These are phyloP conservation scores for Pseudogymnoascus sp. DNA, from an alignment of 2,329 filamentous ascomycete genomes.

Conservation along the genomic window DNA sequence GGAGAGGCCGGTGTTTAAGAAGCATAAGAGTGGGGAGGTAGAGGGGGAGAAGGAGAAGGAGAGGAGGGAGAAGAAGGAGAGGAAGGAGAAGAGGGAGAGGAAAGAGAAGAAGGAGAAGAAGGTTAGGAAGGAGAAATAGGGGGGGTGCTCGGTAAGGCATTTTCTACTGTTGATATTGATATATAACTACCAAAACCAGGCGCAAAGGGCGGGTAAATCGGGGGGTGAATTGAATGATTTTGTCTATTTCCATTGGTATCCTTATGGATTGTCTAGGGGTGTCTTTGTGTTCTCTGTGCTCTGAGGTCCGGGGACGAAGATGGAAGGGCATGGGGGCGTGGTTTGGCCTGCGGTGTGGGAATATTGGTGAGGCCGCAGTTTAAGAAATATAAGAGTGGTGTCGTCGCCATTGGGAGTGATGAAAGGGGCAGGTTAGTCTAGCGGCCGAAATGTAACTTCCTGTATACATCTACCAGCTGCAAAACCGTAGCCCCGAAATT, in stretches of 20 bases:
- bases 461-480: not conserved
- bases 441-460: no score
- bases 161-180: not conserved
- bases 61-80: not conserved
- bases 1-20: conserved; percentile 30
- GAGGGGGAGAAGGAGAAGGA: conserved; percentile 32
- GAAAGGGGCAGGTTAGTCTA: no score
- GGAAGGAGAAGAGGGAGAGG: not conserved
- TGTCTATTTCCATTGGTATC: not conserved
- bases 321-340: not conserved
- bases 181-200: not conserved
- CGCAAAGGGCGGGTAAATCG: not conserved
- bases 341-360: not conserved
- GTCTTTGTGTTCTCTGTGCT: not conserved
- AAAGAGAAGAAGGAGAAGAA: not conserved
- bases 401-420: no score
- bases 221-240: not conserved
- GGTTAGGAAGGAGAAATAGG: conserved; percentile 1
- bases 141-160: not conserved
- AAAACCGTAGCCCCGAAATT: not conserved
- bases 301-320: not conserved
- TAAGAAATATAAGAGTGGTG: not conserved
- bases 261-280: not conserved
- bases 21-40: conserved; percentile 27
- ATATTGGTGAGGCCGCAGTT: not conserved